Evolutionary conservation across 164 flowering plant species (phyloP).

Genomic region (Akebia trifoliata): DNA sequence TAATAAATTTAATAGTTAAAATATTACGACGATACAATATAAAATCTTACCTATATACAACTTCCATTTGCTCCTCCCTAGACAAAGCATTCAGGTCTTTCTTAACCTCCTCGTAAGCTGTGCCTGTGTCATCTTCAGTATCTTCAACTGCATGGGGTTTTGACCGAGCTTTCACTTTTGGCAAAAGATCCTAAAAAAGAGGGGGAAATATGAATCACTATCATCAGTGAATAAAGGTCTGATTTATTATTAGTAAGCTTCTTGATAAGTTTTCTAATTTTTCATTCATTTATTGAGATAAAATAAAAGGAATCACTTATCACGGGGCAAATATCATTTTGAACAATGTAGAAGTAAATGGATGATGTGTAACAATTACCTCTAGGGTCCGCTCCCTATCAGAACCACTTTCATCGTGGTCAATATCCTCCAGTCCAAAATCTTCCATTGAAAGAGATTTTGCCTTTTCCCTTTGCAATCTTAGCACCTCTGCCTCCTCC

Average conservation of each 20-base stretch:
- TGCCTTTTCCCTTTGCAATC: conserved; percentile 48
- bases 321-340: no score
- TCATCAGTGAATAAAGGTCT: neutral
- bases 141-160: conserved; percentile 26
- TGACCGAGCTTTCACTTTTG: conserved; percentile 29
- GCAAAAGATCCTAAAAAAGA: conserved; percentile 42
- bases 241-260: no score
- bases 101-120: conserved; percentile 45
- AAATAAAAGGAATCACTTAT: neutral
- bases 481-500: conserved; percentile 67
- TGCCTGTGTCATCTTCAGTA: conserved; percentile 31
- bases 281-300: no score
- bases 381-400: conserved; percentile 48
- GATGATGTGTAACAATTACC: conserved; percentile 25
- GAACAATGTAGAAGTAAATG: neutral
- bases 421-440: conserved; percentile 59
- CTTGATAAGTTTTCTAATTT: no score
- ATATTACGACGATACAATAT: neutral
- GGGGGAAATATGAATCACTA: neutral
- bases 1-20: no score
- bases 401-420: conserved; percentile 39
- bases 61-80: conserved; percentile 83
- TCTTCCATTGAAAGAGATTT: conserved; percentile 48
- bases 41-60: conserved; percentile 51
- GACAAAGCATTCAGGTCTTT: conserved; percentile 70